Evolutionary conservation across 2,329 filamentous ascomycete genomes (phyloP).

Genomic region (Aphanocladium album): DNA sequence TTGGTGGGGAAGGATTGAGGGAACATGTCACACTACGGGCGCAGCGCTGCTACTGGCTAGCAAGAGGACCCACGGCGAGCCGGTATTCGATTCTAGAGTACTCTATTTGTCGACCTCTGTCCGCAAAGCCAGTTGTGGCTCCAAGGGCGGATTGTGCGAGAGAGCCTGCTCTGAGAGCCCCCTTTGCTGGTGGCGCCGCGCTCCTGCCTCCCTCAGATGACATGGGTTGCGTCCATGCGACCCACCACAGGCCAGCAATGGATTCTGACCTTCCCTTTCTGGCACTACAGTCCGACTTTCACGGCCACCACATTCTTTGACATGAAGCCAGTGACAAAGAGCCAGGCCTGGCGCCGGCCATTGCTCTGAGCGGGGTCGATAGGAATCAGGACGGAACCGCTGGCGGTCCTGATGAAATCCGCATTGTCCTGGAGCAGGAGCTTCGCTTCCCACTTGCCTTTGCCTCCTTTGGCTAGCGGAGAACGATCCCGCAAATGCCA

Average conservation of each 20-base stretch:
- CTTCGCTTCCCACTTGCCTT: constrained; percentile 35
- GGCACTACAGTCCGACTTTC: constrained; percentile 46
- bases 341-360: constrained; percentile 46
- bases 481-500: constrained; percentile 30
- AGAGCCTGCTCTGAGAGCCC: not conserved
- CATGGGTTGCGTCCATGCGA: not conserved
- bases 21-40: not conserved
- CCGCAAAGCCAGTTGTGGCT: too few relatives aligned
- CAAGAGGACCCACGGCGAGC: not conserved
- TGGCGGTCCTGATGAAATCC: constrained; percentile 41
- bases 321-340: constrained; percentile 54
- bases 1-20: not conserved
- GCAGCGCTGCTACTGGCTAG: not conserved
- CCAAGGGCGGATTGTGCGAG: not conserved
- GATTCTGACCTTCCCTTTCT: constrained; percentile 7
- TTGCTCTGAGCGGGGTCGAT: constrained; percentile 42
- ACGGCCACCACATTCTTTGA: constrained; percentile 45
- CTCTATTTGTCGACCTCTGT: not conserved
- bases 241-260: not conserved
- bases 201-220: constrained; percentile 1
- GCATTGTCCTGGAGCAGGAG: constrained; percentile 56
- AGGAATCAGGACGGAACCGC: constrained; percentile 47
- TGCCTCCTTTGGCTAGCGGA: constrained; percentile 12
- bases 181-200: not conserved
- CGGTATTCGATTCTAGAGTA: not conserved